Evolutionary conservation across 116 monocot species (phyloP).

Genomic region (Phalaenopsis hybrid): DNA sequence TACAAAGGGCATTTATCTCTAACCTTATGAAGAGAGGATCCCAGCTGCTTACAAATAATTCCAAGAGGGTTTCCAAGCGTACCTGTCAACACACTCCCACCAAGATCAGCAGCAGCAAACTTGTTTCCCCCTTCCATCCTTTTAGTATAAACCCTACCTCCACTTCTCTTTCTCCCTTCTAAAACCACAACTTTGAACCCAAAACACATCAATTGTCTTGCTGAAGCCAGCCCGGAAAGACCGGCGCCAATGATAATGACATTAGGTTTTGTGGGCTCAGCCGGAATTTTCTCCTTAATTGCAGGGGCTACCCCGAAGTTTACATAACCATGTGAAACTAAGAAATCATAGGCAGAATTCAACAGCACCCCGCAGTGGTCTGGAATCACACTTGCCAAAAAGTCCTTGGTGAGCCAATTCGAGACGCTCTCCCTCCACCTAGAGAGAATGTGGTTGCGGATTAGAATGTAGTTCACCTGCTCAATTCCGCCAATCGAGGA

Average conservation of each 20-base stretch:
- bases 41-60: constrained; percentile 23
- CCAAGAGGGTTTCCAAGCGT: constrained; percentile 74
- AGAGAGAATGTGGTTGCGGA: constrained; percentile 80
- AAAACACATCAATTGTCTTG: constrained; percentile 61
- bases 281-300: constrained; percentile 49
- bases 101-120: constrained; percentile 68
- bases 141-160: constrained; percentile 89
- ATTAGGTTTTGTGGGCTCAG: constrained; percentile 40
- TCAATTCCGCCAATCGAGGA: constrained; percentile 84
- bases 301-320: constrained; percentile 77
- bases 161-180: constrained; percentile 85
- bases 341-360: constrained; percentile 56
- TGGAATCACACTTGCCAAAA: constrained; percentile 34
- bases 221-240: constrained; percentile 72
- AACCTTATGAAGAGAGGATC: constrained; percentile 57
- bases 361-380: constrained; percentile 51
- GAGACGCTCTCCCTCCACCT: constrained; percentile 61
- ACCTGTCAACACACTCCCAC: constrained; percentile 81
- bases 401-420: constrained; percentile 44
- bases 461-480: constrained; percentile 96
- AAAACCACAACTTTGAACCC: constrained; percentile 78
- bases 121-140: constrained; percentile 58
- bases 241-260: constrained; percentile 77
- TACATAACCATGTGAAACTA: constrained; percentile 64
- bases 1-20: constrained; percentile 92